Evolutionary conservation across 1,139 yeast genomes (phyloP).

Genomic region (Lodderomyces parapsilosis): DNA sequence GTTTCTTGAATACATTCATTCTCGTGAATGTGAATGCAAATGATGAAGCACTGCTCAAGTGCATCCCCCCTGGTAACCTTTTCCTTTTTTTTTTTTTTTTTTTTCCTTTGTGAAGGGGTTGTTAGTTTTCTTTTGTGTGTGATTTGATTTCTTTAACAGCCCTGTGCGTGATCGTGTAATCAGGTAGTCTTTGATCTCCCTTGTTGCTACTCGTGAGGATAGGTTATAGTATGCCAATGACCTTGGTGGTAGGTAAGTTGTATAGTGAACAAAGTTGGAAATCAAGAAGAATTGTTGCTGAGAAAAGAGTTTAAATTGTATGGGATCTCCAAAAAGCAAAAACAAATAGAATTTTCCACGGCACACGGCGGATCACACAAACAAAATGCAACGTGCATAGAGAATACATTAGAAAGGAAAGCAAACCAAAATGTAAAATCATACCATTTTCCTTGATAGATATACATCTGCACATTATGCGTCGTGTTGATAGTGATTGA

Average conservation of each 20-base stretch:
- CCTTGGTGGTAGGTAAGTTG: too few relatives aligned
- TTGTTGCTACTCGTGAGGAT: too few relatives aligned
- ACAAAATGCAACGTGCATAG: background rate
- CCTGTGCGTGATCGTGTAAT: background rate
- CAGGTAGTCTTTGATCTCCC: too few relatives aligned
- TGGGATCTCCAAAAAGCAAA: too few relatives aligned
- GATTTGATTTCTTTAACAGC: background rate
- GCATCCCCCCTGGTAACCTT: slow-evolving; percentile 1
- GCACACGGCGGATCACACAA: slow-evolving; percentile 1
- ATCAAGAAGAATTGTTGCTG: too few relatives aligned
- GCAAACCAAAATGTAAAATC: too few relatives aligned
- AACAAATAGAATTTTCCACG: background rate
- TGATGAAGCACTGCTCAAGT: background rate
- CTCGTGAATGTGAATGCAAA: slow-evolving; percentile 5
- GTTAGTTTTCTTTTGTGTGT: background rate
- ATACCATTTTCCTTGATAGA: too few relatives aligned
- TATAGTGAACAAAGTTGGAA: background rate
- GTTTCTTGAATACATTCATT: slow-evolving; percentile 13
- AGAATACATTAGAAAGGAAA: background rate
- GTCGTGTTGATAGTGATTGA: too few relatives aligned
- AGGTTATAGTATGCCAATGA: too few relatives aligned
- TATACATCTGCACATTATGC: background rate
- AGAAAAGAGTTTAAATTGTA: background rate
- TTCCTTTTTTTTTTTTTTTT: background rate
- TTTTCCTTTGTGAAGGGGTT: background rate